Conservation (phyloP, 2,329 filamentous ascomycete genomes). For the Alternaria viburni region DNA sequence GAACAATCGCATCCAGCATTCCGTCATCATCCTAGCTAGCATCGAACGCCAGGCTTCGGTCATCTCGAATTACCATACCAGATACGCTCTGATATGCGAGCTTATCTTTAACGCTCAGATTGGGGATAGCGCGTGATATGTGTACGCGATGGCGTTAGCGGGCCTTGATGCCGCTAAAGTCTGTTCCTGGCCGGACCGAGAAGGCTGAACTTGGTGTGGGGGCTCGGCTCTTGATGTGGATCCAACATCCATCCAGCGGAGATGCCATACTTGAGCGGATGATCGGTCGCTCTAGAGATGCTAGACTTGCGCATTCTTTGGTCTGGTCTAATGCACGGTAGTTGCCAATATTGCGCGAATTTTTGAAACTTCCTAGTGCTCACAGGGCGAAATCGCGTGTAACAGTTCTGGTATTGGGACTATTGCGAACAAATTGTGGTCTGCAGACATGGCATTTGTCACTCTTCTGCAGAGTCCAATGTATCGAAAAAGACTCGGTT, state of each 20-base stretch:
- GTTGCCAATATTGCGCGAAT: neutral
- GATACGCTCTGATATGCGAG: slow-evolving; percentile 32
- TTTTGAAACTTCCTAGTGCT: neutral
- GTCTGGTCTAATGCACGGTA: neutral
- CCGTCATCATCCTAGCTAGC: slow-evolving; percentile 19
- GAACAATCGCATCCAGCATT: slow-evolving; percentile 23
- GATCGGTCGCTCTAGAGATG: neutral
- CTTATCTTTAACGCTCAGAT: slow-evolving; percentile 42
- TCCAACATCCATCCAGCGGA: slow-evolving; percentile 18
- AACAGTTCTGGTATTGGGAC: neutral
- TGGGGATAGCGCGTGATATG: slow-evolving; percentile 28
- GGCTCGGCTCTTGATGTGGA: slow-evolving; percentile 4
- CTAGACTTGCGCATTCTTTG: neutral
- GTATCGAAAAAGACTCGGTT: neutral
- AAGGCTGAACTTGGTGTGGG: slow-evolving; percentile 19
- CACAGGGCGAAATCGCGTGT: neutral
- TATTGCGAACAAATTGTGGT: neutral
- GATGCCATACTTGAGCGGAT: slow-evolving; percentile 17
- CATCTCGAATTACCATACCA: slow-evolving; percentile 13
- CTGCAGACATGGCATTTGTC: neutral
- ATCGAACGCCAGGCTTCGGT: slow-evolving; percentile 4
- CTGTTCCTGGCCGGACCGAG: slow-evolving; percentile 18
- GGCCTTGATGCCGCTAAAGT: slow-evolving; percentile 9
- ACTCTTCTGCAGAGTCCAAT: neutral
- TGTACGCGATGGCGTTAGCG: slow-evolving; percentile 11